These are phyloP conservation scores for Fusarium gaditjirri DNA, from an alignment of 2,329 filamentous ascomycete genomes.

Conservation along the genomic window DNA sequence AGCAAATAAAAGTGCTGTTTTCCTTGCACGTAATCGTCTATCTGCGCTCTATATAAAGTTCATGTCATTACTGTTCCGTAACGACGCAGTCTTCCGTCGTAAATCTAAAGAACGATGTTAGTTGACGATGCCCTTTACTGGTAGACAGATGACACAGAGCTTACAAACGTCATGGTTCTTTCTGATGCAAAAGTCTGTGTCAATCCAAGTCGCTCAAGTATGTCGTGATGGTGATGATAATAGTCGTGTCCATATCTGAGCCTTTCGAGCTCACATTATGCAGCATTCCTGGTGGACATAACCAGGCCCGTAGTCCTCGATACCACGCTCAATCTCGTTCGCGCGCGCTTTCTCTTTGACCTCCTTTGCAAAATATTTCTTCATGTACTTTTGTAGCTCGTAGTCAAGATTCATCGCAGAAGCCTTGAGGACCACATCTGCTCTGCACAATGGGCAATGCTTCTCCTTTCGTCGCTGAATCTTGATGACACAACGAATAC, in stretches of 20 bases:
- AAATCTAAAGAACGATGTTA: slow-evolving; percentile 8
- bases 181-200: background rate
- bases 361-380: slow-evolving; percentile 79
- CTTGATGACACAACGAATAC: slow-evolving; percentile 83
- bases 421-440: slow-evolving; percentile 75
- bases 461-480: slow-evolving; percentile 77
- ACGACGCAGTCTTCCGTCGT: background rate
- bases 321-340: slow-evolving; percentile 80
- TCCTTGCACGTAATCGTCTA: background rate
- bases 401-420: slow-evolving; percentile 77
- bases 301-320: slow-evolving; percentile 75
- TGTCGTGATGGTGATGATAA: background rate
- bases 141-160: background rate
- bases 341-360: slow-evolving; percentile 73
- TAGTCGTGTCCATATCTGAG: background rate
- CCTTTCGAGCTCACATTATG: slow-evolving; percentile 64
- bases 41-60: slow-evolving; percentile 11
- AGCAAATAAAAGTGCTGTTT: slow-evolving; percentile 4
- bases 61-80: background rate
- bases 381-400: slow-evolving; percentile 74
- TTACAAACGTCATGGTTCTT: slow-evolving; percentile 5
- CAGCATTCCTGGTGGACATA: slow-evolving; percentile 69
- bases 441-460: slow-evolving; percentile 80
- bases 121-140: background rate
- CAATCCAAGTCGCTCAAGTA: slow-evolving; percentile 1